Base-by-base conservation (phyloP, 148 eudicot species). In the Heliamphora exappendiculata region DNA sequence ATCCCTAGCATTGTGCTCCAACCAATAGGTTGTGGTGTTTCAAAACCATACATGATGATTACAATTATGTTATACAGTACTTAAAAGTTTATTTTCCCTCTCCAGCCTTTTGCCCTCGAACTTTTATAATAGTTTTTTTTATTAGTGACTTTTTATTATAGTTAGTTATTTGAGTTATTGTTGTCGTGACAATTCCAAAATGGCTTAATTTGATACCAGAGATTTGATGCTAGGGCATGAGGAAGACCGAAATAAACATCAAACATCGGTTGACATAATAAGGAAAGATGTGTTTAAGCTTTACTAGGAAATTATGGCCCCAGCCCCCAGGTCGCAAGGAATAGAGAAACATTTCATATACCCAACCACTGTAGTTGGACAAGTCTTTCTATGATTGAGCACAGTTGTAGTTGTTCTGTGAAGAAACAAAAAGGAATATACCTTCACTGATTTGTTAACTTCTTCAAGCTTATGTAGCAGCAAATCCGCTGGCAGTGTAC, bases 381-480 rank as follows among this genome's bases (percentile, higher is more conserved):
- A 4, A 41, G 50, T 4, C n/a, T 60, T 42, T 36, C 17, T n/a
- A 50, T 2, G 22, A 5, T 28, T 26, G 9, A 41, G 37, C 14
- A 67, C 1, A 19, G 57, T 28, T 55, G 28, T 67, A 75, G 33
- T 55, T 67, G 47, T 20, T 24, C 41, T 16, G 33, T 26, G 34
- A 65, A 67, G 63, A 79, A 37, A 60, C 64, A 60, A 79, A 70
- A 59, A 28, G 66, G 53, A 28, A 12, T 65, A 63, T 73, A 90
- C 96, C 98, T 93, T 89, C 12, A 89, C 88, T 60, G 96, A 91
- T 83, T 80, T 86, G 76, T 82, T 86, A 67, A 93, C 88, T 88
- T 93, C 94, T 47, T 93, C 94, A 65, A 91, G 78, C 69, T 86
- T 93, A 75, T 82, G 79, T 55, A 89, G 70, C 78, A 93, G 74